phyloP scores from a whole-genome alignment of 208 protist species.

The Acanthamoeba culbertsoni region DNA sequence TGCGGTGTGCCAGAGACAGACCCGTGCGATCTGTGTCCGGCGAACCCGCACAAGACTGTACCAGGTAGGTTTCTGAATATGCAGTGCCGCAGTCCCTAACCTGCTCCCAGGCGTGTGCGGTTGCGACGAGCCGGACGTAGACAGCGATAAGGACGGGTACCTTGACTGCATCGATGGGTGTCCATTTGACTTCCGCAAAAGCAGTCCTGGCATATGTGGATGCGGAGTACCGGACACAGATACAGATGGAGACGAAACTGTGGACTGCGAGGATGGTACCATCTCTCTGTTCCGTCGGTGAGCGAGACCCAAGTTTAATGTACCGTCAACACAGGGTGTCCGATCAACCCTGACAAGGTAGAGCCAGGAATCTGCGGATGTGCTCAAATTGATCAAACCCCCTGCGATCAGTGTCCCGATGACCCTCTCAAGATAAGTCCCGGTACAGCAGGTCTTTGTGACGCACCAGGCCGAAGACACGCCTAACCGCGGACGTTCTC shows the following conservation, averaged over 20 bases:
- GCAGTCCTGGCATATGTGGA: background rate
- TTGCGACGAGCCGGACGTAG: background rate
- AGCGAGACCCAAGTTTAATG: background rate
- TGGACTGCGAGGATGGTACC: background rate
- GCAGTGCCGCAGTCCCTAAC: background rate
- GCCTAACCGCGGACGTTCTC: background rate
- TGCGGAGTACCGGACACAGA: background rate
- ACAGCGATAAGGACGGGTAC: background rate
- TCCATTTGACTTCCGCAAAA: background rate
- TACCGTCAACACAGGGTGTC: background rate
- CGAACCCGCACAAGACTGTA: background rate
- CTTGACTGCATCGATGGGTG: background rate
- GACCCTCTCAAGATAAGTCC: background rate
- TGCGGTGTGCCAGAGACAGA: background rate
- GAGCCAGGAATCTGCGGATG: background rate
- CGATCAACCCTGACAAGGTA: background rate
- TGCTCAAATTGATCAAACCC: background rate
- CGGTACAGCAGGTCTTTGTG: background rate
- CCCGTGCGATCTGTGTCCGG: background rate
- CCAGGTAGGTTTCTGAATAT: background rate
- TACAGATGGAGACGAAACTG: background rate
- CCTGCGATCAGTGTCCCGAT: background rate
- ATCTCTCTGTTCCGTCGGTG: no score
- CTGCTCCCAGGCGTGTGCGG: background rate
- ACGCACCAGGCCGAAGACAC: background rate